Evolutionary conservation across 2,329 filamentous ascomycete species (phyloP).

Genomic region (Chaetomium strumarium): DNA sequence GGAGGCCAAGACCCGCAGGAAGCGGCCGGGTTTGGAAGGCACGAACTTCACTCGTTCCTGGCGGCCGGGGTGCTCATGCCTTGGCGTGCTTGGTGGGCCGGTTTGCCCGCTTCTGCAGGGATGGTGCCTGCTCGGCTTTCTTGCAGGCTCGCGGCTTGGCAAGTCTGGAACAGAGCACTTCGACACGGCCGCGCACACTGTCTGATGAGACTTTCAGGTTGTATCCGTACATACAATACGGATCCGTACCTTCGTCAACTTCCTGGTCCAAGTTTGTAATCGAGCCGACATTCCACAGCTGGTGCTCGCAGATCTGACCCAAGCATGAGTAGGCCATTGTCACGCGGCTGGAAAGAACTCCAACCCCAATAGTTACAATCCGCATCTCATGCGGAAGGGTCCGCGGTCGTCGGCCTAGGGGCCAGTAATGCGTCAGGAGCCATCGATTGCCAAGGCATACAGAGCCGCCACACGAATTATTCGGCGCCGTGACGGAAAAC

Average conservation of each 20-base stretch:
- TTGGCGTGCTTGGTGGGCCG: conserved; percentile 1
- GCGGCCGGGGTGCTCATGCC: neutral
- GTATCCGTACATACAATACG: neutral
- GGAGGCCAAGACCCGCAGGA: conserved; percentile 15
- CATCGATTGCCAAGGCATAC: neutral
- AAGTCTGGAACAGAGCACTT: neutral
- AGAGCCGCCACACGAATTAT: neutral
- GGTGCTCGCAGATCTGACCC: neutral
- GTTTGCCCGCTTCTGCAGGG: neutral
- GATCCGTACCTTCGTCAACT: neutral
- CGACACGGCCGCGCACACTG: conserved; percentile 7
- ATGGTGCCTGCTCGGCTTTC: neutral
- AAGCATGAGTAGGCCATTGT: neutral
- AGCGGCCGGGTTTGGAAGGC: conserved; percentile 10
- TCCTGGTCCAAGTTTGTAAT: neutral
- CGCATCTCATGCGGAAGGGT: neutral
- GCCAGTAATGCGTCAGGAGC: neutral
- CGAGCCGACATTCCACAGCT: neutral
- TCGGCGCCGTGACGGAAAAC: neutral
- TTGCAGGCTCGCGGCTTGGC: neutral
- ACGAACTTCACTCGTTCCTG: conserved; percentile 10
- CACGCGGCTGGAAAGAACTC: neutral
- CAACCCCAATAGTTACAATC: neutral
- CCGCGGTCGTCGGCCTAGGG: neutral
- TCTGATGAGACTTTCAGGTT: neutral